Percentiles rank a stretch among this genome's conserved stretches.
Conservation (phyloP, 202 grass and related monocot species). For the Cymbopogon flexuosus region DNA sequence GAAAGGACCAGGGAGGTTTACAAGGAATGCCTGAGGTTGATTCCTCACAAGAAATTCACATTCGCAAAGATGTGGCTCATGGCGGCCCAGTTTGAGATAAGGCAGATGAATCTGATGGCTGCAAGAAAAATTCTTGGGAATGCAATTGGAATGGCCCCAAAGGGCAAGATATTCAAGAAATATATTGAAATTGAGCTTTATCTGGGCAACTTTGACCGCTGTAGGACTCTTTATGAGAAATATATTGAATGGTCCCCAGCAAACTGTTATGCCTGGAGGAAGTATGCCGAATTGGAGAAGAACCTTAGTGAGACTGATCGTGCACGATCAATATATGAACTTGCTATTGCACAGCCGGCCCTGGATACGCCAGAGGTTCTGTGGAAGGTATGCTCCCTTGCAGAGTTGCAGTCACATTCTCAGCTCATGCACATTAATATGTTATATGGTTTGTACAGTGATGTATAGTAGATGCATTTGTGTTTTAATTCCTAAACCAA, state of each 20-base stretch:
- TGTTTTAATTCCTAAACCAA: background rate
- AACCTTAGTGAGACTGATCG: slow-evolving; percentile 81
- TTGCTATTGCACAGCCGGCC: slow-evolving; percentile 81
- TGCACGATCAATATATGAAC: slow-evolving; percentile 73
- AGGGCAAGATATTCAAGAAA: slow-evolving; percentile 90
- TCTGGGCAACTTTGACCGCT: slow-evolving; percentile 68
- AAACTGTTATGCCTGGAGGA: slow-evolving; percentile 89
- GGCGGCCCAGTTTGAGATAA: slow-evolving; percentile 75
- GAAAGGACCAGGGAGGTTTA: slow-evolving; percentile 72
- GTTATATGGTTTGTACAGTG: background rate
- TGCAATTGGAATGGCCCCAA: slow-evolving; percentile 82
- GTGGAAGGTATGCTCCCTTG: slow-evolving; percentile 57
- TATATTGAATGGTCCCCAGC: slow-evolving; percentile 79
- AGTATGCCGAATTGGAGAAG: slow-evolving; percentile 81
- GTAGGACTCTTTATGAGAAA: slow-evolving; percentile 76
- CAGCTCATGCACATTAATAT: background rate
- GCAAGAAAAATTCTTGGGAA: slow-evolving; percentile 68
- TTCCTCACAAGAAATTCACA: slow-evolving; percentile 80
- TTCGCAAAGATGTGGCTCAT: slow-evolving; percentile 83
- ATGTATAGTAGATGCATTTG: background rate
- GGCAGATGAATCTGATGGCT: slow-evolving; percentile 54
- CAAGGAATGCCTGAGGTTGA: slow-evolving; percentile 58
- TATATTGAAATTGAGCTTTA: slow-evolving; percentile 88
- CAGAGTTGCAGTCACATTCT: background rate
- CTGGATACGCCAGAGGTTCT: slow-evolving; percentile 86